These are phyloP conservation scores for Lentinula raphanica DNA, from an alignment of 768 basidiomycete genomes.

Conservation along the genomic window DNA sequence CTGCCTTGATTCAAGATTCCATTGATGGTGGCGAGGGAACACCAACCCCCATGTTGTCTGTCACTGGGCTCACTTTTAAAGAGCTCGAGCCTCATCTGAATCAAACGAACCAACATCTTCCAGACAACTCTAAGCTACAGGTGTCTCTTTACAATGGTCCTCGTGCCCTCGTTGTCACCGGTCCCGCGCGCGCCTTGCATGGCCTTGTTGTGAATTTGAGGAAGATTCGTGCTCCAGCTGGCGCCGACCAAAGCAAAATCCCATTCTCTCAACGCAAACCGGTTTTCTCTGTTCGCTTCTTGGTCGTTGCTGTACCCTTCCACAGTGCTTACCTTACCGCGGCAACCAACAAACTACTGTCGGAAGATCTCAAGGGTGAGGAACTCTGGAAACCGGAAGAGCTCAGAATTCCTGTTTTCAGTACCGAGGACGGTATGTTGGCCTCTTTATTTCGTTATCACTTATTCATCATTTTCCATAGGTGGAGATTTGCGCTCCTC, in stretches of 20 bases:
- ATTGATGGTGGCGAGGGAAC: slow-evolving; percentile 90
- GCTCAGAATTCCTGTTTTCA: slow-evolving; percentile 78
- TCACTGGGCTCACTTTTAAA: slow-evolving; percentile 74
- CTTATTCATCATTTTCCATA: slow-evolving; percentile 23
- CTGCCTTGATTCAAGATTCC: slow-evolving; percentile 79
- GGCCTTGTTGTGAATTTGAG: slow-evolving; percentile 89
- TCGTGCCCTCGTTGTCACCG: slow-evolving; percentile 87
- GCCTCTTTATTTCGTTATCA: slow-evolving; percentile 5
- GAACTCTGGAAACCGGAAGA: slow-evolving; percentile 72
- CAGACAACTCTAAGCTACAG: slow-evolving; percentile 68
- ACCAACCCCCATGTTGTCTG: slow-evolving; percentile 90
- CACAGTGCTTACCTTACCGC: slow-evolving; percentile 82
- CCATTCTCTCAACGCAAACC: slow-evolving; percentile 94
- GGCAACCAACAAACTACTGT: slow-evolving; percentile 68
- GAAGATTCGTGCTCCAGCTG: slow-evolving; percentile 82
- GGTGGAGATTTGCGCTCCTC: slow-evolving; percentile 79
- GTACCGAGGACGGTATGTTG: slow-evolving; percentile 85
- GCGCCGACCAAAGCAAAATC: slow-evolving; percentile 89
- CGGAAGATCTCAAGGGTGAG: slow-evolving; percentile 70
- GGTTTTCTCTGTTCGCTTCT: slow-evolving; percentile 87
- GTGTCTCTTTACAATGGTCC: slow-evolving; percentile 94
- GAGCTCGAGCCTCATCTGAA: slow-evolving; percentile 77
- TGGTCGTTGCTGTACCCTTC: slow-evolving; percentile 94
- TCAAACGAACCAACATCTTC: slow-evolving; percentile 84
- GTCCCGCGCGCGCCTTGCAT: slow-evolving; percentile 85